These are phyloP conservation scores for Tulasnella sp. DNA, from an alignment of 768 basidiomycete species.

Conservation along the genomic window DNA sequence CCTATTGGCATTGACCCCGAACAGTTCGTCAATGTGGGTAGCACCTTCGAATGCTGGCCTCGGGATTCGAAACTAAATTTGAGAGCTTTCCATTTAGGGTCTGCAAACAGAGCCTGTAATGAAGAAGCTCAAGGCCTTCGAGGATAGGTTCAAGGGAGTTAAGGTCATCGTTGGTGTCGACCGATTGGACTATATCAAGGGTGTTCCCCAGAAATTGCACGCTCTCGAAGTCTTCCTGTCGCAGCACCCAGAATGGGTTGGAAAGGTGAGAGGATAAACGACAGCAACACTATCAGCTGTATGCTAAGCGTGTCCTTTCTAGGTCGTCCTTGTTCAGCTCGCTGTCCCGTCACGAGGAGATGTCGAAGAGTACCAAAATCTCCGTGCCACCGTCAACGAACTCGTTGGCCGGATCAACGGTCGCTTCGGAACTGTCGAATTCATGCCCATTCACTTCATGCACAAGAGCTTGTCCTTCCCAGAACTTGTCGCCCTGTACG, in stretches of 20 bases:
- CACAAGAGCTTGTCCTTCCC: slow-evolving; percentile 93
- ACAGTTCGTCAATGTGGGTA: slow-evolving; percentile 79
- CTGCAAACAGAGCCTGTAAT: slow-evolving; percentile 79
- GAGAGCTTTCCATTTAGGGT: slow-evolving; percentile 54
- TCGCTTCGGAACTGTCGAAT: slow-evolving; percentile 97
- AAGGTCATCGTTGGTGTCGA: slow-evolving; percentile 99
- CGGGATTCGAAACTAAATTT: neutral
- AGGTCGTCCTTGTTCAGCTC: slow-evolving; percentile 95
- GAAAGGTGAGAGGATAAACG: slow-evolving; percentile 65
- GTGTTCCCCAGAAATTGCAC: slow-evolving; percentile 97
- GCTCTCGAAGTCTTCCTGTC: slow-evolving; percentile 95
- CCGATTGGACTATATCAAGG: slow-evolving; percentile 99
- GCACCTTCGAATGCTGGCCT: neutral
- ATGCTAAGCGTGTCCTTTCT: slow-evolving; percentile 27
- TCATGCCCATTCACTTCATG: slow-evolving; percentile 99
- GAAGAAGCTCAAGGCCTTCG: slow-evolving; percentile 75
- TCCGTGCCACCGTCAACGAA: slow-evolving; percentile 94
- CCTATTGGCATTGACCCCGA: slow-evolving; percentile 97
- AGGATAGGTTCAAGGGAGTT: slow-evolving; percentile 89
- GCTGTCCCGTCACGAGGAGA: slow-evolving; percentile 98
- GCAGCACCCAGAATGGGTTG: slow-evolving; percentile 99
- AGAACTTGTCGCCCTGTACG: slow-evolving; percentile 97
- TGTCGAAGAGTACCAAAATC: slow-evolving; percentile 98
- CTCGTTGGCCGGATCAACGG: slow-evolving; percentile 98
- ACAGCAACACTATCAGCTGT: neutral